phyloP scores from a whole-genome alignment of 169 alveolate species.

The Plasmodium adleri region DNA sequence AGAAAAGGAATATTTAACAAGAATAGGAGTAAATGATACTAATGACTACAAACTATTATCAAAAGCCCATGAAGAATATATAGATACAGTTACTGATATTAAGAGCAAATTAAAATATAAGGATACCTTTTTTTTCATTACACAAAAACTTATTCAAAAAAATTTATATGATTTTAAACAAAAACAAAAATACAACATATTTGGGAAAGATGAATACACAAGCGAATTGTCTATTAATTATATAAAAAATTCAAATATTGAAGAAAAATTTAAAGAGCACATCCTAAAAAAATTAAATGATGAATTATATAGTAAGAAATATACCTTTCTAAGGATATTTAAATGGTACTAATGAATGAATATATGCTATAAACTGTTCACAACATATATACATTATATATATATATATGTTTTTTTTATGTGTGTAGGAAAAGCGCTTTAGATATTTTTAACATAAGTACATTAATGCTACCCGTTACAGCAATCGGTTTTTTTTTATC shows the following conservation, averaged over 20 bases:
- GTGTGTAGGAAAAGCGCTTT: conserved; percentile 50
- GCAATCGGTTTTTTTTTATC: conserved; percentile 64
- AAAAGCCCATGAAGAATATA: conserved; percentile 64
- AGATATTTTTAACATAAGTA: conserved; percentile 57
- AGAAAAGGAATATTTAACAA: conserved; percentile 52
- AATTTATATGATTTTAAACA: conserved; percentile 67
- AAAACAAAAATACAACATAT: conserved; percentile 41
- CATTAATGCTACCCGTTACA: conserved; percentile 50
- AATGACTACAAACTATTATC: conserved; percentile 60
- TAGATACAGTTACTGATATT: conserved; percentile 41
- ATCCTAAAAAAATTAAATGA: conserved; percentile 35
- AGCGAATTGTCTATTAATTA: conserved; percentile 72
- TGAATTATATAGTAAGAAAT: not conserved
- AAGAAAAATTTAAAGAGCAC: conserved; percentile 63
- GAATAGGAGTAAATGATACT: conserved; percentile 33
- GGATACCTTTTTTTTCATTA: conserved; percentile 71
- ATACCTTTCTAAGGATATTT: conserved; percentile 27
- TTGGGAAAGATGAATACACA: conserved; percentile 66
- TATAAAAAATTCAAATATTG: conserved; percentile 69
- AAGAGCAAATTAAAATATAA: conserved; percentile 75
- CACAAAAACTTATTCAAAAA: conserved; percentile 70
- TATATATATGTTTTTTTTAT: not conserved
- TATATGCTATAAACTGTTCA: too few species aligned
- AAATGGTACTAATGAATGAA: conserved; percentile 30
- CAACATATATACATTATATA: not conserved